These are phyloP conservation scores for Schrenkiella parvula DNA, from an alignment of 345 rosid genomes.

Conservation along the genomic window DNA sequence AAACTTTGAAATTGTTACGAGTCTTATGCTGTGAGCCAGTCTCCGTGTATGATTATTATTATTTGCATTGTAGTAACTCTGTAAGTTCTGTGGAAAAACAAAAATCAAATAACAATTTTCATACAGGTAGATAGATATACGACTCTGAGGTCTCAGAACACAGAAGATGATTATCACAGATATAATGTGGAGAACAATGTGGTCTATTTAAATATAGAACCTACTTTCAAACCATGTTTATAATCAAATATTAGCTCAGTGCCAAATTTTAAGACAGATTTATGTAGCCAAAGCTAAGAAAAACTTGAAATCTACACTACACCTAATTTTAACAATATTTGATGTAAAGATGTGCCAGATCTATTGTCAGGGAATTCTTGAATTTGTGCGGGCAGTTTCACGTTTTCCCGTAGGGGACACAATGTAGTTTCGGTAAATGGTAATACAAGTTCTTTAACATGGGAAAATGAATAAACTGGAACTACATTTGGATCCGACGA, in stretches of 20 bases:
- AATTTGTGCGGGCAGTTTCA: not conserved
- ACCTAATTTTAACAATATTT: not conserved
- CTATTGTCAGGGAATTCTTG: not conserved
- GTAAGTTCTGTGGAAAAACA: not conserved
- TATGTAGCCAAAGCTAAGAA: not conserved
- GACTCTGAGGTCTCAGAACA: not conserved
- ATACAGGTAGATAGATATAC: not conserved
- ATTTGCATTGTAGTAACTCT: not conserved
- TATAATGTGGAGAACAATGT: not conserved
- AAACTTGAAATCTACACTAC: not conserved
- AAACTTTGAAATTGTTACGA: slow-evolving; percentile 35
- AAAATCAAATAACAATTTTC: not conserved
- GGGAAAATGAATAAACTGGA: not conserved
- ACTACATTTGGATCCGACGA: not conserved
- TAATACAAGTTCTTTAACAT: not conserved
- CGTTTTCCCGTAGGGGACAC: not conserved
- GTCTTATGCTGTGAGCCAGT: not conserved
- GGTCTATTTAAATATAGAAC: not conserved
- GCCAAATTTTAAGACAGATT: not conserved
- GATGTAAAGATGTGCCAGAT: not conserved
- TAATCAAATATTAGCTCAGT: not conserved
- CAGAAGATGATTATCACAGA: not conserved
- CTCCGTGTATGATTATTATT: not conserved
- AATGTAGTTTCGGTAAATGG: not conserved
- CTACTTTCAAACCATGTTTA: not conserved